phyloP scores from a whole-genome alignment of 1,139 yeast genomes.

The Hyphopichia buzzinii region DNA sequence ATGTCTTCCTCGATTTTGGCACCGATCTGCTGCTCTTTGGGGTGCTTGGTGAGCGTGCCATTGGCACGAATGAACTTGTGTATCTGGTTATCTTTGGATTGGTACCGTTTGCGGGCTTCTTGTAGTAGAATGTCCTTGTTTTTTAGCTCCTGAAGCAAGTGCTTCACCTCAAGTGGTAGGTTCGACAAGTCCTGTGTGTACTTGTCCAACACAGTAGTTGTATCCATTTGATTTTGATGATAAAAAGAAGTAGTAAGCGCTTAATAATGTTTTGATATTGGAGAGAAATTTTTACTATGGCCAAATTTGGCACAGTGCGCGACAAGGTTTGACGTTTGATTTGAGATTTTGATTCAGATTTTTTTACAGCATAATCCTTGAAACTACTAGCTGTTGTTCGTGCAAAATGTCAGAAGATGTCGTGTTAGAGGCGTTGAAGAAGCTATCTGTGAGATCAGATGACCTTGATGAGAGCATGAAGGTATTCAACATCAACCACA shows the following conservation, averaged over 20 bases:
- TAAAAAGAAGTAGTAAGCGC: too few relatives aligned
- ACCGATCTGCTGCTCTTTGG: slow-evolving; percentile 72
- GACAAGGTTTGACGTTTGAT: slow-evolving; percentile 1
- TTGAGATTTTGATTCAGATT: too few relatives aligned
- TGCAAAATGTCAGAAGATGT: slow-evolving; percentile 1
- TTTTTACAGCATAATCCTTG: too few relatives aligned
- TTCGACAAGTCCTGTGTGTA: slow-evolving; percentile 63
- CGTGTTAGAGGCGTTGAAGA: neutral
- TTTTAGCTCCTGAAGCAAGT: slow-evolving; percentile 75
- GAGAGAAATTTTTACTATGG: neutral
- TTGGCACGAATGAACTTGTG: slow-evolving; percentile 82
- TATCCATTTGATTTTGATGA: slow-evolving; percentile 43
- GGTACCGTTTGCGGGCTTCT: slow-evolving; percentile 66
- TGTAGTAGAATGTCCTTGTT: slow-evolving; percentile 65
- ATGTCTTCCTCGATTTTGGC: slow-evolving; percentile 71
- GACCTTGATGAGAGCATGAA: slow-evolving; percentile 4
- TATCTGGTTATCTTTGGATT: slow-evolving; percentile 70
- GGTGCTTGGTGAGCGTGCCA: slow-evolving; percentile 79
- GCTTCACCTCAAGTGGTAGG: slow-evolving; percentile 85
- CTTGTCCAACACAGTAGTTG: slow-evolving; percentile 49
- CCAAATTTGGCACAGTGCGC: too few relatives aligned
- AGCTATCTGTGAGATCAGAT: slow-evolving; percentile 4
- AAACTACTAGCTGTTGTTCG: too few relatives aligned
- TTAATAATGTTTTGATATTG: neutral
- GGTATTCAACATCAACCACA: slow-evolving; percentile 4